Percentiles rank a stretch among this genome's conserved stretches.
Evolutionary conservation across 768 basidiomycete genomes (phyloP).

Genomic region (Suillus decipiens): DNA sequence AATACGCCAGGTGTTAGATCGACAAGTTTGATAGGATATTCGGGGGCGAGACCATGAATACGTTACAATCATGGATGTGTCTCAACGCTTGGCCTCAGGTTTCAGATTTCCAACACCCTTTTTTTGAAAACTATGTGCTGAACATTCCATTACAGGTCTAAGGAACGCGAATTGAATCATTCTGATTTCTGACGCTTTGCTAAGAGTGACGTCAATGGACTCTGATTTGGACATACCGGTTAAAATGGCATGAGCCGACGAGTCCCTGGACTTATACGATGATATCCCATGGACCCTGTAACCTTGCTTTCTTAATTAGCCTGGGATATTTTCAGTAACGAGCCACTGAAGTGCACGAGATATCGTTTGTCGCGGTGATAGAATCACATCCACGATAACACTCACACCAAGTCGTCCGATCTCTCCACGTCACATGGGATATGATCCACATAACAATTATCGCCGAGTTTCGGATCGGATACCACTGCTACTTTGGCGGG

Average conservation of each 20-base stretch:
- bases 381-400: slow-evolving; percentile 1
- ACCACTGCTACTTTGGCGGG: background rate
- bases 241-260: background rate
- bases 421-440: background rate
- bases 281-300: background rate
- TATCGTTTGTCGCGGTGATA: background rate
- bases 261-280: background rate
- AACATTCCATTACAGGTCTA: background rate
- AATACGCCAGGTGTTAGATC: background rate
- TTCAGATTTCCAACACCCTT: background rate
- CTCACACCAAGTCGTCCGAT: background rate
- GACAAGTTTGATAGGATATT: background rate
- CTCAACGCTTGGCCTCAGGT: background rate
- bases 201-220: slow-evolving; percentile 1
- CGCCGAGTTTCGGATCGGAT: background rate
- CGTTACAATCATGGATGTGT: background rate
- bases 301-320: background rate
- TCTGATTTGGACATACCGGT: no score
- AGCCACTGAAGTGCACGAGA: no score
- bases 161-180: background rate
- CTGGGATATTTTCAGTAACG: background rate
- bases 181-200: background rate
- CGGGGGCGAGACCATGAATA: no score
- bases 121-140: background rate
- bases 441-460: background rate